phyloP scores from a whole-genome alignment of 2,329 filamentous ascomycete species.

The Helminthosporium solani region DNA sequence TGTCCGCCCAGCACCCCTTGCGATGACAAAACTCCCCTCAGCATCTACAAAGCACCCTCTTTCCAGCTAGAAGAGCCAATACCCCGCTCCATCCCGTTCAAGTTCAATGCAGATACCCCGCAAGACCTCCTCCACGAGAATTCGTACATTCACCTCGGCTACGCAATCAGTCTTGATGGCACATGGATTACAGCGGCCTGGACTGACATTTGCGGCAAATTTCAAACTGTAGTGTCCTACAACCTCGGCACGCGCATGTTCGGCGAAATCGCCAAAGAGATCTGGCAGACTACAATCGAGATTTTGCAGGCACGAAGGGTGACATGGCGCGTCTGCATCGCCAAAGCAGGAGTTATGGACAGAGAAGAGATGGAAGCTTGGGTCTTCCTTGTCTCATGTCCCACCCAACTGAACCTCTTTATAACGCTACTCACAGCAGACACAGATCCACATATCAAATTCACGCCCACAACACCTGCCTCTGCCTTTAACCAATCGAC shows the following conservation, averaged over 20 bases:
- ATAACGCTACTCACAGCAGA: conserved; percentile 64
- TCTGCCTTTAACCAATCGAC: conserved; percentile 15
- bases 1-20: conserved; percentile 54
- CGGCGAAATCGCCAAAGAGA: conserved; percentile 67
- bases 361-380: conserved; percentile 59
- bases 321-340: conserved; percentile 75
- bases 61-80: conserved; percentile 70
- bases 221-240: conserved; percentile 73
- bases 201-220: conserved; percentile 74
- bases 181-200: conserved; percentile 78
- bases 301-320: conserved; percentile 69
- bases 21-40: conserved; percentile 47
- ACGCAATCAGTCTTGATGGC: conserved; percentile 72
- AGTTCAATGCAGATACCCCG: conserved; percentile 66
- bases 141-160: conserved; percentile 77
- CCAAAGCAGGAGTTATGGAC: conserved; percentile 69
- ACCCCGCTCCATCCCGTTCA: conserved; percentile 74
- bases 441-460: conserved; percentile 62
- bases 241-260: conserved; percentile 65
- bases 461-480: conserved; percentile 54
- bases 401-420: conserved; percentile 40
- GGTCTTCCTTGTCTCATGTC: conserved; percentile 38
- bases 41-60: conserved; percentile 63
- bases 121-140: conserved; percentile 75
- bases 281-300: conserved; percentile 77